phyloP scores from a whole-genome alignment of 2,329 filamentous ascomycete genomes.

The Diaporthe capsici region DNA sequence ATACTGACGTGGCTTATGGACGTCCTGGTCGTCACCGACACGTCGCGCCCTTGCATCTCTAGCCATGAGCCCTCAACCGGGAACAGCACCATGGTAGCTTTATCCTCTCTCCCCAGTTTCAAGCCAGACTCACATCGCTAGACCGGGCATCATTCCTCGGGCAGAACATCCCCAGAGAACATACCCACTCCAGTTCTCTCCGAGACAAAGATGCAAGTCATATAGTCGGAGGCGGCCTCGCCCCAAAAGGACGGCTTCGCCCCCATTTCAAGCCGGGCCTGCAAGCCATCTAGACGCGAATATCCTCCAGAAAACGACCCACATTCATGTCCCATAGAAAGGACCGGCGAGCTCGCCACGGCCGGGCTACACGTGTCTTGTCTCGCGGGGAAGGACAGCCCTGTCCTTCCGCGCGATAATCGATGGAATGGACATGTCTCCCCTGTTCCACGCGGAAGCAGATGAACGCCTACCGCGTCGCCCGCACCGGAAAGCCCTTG shows the following conservation, averaged over 20 bases:
- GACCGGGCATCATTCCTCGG: not conserved
- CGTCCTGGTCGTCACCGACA: not conserved
- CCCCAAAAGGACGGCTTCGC: not conserved
- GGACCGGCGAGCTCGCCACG: not conserved
- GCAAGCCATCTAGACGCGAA: not conserved
- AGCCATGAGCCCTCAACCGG: not conserved
- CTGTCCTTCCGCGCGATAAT: not conserved
- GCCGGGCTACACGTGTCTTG: too few species aligned
- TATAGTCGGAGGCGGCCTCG: not conserved
- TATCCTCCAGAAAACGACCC: not conserved
- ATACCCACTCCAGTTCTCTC: too few species aligned
- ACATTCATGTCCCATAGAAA: too few species aligned
- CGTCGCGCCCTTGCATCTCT: not conserved
- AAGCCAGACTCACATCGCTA: not conserved
- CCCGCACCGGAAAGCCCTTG: not conserved
- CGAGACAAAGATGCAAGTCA: too few species aligned
- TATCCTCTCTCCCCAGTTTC: not conserved
- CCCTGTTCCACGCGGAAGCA: not conserved
- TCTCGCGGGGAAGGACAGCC: too few species aligned
- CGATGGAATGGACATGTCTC: not conserved
- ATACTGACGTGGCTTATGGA: not conserved
- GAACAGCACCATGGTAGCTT: too few species aligned
- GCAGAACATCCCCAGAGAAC: not conserved
- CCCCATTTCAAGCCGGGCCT: not conserved
- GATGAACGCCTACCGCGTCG: not conserved